phyloP scores from a whole-genome alignment of 1,139 yeast species.

The Diutina sp. region DNA sequence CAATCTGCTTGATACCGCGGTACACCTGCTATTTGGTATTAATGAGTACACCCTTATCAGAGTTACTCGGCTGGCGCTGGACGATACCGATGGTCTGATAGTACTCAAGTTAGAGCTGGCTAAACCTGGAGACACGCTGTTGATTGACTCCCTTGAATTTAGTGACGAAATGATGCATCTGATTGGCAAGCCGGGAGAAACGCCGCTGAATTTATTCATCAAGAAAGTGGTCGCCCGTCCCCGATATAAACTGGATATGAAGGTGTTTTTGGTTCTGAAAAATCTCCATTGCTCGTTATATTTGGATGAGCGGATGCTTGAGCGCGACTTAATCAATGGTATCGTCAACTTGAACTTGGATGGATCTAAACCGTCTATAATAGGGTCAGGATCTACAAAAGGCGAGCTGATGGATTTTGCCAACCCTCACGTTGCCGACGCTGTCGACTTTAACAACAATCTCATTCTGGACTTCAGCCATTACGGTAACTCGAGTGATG shows the following conservation, averaged over 20 bases:
- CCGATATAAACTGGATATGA: slow-evolving; percentile 39
- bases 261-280: slow-evolving; percentile 22
- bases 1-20: slow-evolving; percentile 34
- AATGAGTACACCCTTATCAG: slow-evolving; percentile 32
- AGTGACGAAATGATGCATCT: slow-evolving; percentile 27
- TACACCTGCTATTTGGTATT: slow-evolving; percentile 26
- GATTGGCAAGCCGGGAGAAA: slow-evolving; percentile 25
- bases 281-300: slow-evolving; percentile 26
- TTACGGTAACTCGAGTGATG: not conserved
- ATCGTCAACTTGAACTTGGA: slow-evolving; percentile 19
- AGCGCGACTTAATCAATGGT: slow-evolving; percentile 38
- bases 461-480: not conserved
- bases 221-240: slow-evolving; percentile 38
- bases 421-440: not conserved
- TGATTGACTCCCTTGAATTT: slow-evolving; percentile 36
- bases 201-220: slow-evolving; percentile 33
- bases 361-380: not conserved
- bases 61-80: slow-evolving; percentile 42
- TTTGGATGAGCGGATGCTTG: slow-evolving; percentile 36
- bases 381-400: not conserved
- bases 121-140: slow-evolving; percentile 34
- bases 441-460: not conserved
- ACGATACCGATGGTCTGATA: slow-evolving; percentile 36
- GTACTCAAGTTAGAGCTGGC: slow-evolving; percentile 42
- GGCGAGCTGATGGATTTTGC: not conserved